phyloP scores from a whole-genome alignment of 495 filamentous ascomycete genomes.

The Talaromyces adpressus region DNA sequence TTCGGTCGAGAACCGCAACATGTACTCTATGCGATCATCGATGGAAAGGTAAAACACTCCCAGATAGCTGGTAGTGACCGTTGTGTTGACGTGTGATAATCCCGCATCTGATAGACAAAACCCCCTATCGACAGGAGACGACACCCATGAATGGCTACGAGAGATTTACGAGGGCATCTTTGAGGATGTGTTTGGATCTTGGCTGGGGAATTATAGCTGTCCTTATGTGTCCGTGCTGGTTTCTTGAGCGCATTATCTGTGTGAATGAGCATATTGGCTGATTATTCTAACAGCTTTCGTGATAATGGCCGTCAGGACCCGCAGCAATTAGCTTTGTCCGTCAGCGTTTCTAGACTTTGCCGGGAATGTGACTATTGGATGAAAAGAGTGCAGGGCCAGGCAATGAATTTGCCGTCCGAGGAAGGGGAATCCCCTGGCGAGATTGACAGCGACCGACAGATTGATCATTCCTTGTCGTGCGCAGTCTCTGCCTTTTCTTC shows the following conservation, averaged over 20 bases:
- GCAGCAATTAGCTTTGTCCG: conserved; percentile 9
- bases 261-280: neutral
- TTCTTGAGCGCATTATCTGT: neutral
- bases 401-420: neutral
- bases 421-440: conserved; percentile 6
- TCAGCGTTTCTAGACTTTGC: conserved; percentile 15
- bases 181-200: conserved; percentile 15
- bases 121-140: neutral
- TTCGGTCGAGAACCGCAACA: neutral
- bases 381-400: conserved; percentile 12
- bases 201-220: conserved; percentile 16
- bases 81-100: conserved; percentile 9
- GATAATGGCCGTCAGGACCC: conserved; percentile 10
- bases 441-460: conserved; percentile 12
- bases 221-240: conserved; percentile 13
- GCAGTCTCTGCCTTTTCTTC: conserved; percentile 16
- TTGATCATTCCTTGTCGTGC: conserved; percentile 11
- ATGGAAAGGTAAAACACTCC: neutral
- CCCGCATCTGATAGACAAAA: neutral
- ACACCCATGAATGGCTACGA: conserved; percentile 12
- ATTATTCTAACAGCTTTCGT: conserved; percentile 10
- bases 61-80: neutral
- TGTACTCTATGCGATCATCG: neutral
- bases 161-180: conserved; percentile 14
- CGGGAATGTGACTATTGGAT: conserved; percentile 16